Evolutionary conservation across 108 stramenopile genomes (phyloP), one percentile per base, ranked within the genome.

Genomic region (Skeletonema marinoi): DNA sequence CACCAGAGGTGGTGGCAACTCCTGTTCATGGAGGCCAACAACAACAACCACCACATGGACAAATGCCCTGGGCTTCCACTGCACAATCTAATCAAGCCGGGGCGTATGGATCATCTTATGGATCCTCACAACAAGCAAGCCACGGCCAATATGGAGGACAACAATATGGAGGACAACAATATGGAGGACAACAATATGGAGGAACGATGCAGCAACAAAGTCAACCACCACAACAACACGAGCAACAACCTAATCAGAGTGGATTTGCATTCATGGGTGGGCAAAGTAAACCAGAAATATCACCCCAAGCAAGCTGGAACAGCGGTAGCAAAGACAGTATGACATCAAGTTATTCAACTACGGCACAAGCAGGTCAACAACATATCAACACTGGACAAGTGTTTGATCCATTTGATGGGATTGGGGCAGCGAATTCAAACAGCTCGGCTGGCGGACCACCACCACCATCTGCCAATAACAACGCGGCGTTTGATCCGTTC

Each of bases 351-450:
- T 35, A 30, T 58, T 60, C 74, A 66, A 60, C 70, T 66, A 59
- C 64, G 38, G 60, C 42, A 19, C 56, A 60, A 17, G 5, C 80
- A 70, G 38, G 38, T 11, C 66, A 48, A 42, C 66, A 44, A 46
- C 17, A 16, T 16, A 46, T 12, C 63, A 65, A 32, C 32, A 25
- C 39, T 6, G 70, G 62, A n/a, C 50, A 66, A 14, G 69, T 75
- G 1, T 82, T 82, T 68, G 81, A 82, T 66, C 81, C 81, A 13
- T 82, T 82, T 74, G 81, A 82, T 48, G 71, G n/a, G n/a, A n/a
- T n/a, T n/a, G n/a, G n/a, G n/a, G n/a, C n/a, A n/a, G n/a, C n/a
- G n/a, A n/a, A n/a, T n/a, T n/a, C n/a, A n/a, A n/a, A n/a, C n/a
- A n/a, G 12, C 29, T 54, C 68, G 12, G 12, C 7, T 14, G 46